These are phyloP conservation scores for Vaccinium darrowii DNA, from an alignment of 148 eudicot genomes.

Conservation along the genomic window DNA sequence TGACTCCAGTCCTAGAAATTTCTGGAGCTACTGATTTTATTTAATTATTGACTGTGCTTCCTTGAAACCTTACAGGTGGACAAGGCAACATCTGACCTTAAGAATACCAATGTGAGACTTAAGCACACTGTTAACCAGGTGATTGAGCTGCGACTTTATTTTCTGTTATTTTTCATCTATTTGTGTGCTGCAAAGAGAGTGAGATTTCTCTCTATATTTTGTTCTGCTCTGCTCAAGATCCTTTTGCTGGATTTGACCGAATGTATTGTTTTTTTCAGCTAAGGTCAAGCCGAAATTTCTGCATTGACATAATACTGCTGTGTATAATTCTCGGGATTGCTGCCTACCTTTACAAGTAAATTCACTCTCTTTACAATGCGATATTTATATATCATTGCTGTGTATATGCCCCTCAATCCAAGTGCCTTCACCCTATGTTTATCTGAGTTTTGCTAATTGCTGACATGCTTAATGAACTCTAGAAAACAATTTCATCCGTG, in stretches of 20 bases:
- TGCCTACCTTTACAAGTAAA: slow-evolving; percentile 97
- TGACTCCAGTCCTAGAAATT: neutral
- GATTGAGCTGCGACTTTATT: slow-evolving; percentile 16
- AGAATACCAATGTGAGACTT: slow-evolving; percentile 95
- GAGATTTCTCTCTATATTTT: neutral
- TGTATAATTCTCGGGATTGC: slow-evolving; percentile 96
- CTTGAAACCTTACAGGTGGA: slow-evolving; percentile 57
- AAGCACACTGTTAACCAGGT: slow-evolving; percentile 95
- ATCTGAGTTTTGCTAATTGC: neutral
- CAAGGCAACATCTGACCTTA: slow-evolving; percentile 85
- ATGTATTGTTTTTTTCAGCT: slow-evolving; percentile 47
- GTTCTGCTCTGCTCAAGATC: slow-evolving; percentile 8
- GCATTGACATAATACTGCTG: slow-evolving; percentile 84
- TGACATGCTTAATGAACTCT: slow-evolving; percentile 1
- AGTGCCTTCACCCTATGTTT: neutral
- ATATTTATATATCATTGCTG: neutral
- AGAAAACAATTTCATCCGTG: slow-evolving; percentile 1
- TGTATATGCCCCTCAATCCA: neutral
- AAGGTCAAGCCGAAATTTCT: slow-evolving; percentile 96
- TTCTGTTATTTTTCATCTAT: neutral
- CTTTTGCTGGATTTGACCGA: slow-evolving; percentile 10
- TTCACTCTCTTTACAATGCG: neutral
- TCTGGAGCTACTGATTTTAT: slow-evolving; percentile 3
- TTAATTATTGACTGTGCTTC: neutral
- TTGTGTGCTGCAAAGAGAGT: neutral